Base-by-base conservation (phyloP, 305 asterid genomes). In the Lippia alba region DNA sequence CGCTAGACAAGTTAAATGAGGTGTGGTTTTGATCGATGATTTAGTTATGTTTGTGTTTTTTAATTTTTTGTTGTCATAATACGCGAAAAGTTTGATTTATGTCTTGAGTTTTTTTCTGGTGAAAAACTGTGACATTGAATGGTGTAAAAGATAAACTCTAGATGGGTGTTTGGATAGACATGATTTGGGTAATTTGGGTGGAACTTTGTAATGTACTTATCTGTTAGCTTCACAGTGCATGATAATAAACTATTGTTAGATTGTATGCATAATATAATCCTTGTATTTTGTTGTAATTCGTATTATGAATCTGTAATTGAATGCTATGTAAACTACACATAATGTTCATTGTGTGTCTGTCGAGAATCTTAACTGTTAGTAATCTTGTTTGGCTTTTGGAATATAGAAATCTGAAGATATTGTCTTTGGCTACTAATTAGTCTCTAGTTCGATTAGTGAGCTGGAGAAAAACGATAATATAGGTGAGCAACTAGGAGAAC, bases 1-100 rank as follows among this genome's bases (percentile, higher is more conserved):
- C 92, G 57, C 74, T 86, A 19, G 95, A 86, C 81, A 88, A 88
- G 86, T 64, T 88, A 58, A 86, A 83, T 49, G 95, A 88, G 95
- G 95, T 84, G 69, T 30, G 67, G 14, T 64, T 61, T 64, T 59
- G 36, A 17, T 12, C 8, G 18, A 12, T 15, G 3, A 16, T n/a
- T 18, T 54, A 16, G 53, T 8, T 60, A 3, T 50, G 40, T 15
- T 10, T n/a, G 14, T 49, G 44, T 55, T 56, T 46, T 34, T 6
- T 30, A n/a, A n/a, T 39, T 61, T 33, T 54, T 10, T 57, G 59
- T 19, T 55, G 12, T 10, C 40, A 10, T 62, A 40, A 41, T 4
- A 44, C 49, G 63, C 61, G 5, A 15, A 17, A 51, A 50, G 49
- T 55, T 55, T 64, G 67, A 49, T 64, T 48, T 17, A 8, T 57